phyloP scores from a whole-genome alignment of 176 grass and related monocot species.

The Olyra latifolia region DNA sequence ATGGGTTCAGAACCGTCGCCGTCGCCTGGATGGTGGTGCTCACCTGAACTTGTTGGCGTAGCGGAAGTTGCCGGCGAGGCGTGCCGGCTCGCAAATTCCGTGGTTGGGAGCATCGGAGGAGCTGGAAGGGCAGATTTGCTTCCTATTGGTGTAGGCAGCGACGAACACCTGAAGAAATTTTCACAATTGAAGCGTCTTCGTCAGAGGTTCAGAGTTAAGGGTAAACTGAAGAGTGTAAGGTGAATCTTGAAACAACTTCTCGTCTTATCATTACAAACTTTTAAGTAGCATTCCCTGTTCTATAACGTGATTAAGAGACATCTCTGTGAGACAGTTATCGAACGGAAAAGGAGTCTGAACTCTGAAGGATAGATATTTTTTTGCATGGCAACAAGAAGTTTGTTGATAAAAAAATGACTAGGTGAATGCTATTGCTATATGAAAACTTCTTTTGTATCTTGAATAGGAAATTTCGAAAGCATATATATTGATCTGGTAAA shows the following conservation, averaged over 20 bases:
- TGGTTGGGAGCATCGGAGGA: conserved; percentile 19
- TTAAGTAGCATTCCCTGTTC: neutral
- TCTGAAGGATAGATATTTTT: neutral
- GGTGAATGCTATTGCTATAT: neutral
- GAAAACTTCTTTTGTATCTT: neutral
- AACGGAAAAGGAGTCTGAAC: neutral
- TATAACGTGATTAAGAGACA: neutral
- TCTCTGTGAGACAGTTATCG: neutral
- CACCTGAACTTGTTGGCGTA: conserved; percentile 82
- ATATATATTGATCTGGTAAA: neutral
- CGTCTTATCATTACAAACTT: neutral
- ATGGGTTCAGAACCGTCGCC: no score
- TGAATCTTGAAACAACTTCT: neutral
- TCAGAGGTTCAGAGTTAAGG: neutral
- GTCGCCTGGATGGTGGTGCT: neutral
- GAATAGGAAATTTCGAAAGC: neutral
- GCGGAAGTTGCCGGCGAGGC: conserved; percentile 29
- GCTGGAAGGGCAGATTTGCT: conserved; percentile 71
- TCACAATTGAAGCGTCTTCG: neutral
- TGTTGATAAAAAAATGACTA: neutral
- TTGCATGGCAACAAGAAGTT: neutral
- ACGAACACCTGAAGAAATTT: conserved; percentile 78
- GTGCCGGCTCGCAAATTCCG: conserved; percentile 25
- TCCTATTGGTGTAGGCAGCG: conserved; percentile 80
- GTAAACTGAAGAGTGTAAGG: neutral